These are phyloP conservation scores for Turnera subulata DNA, from an alignment of 345 rosid species.

Conservation along the genomic window DNA sequence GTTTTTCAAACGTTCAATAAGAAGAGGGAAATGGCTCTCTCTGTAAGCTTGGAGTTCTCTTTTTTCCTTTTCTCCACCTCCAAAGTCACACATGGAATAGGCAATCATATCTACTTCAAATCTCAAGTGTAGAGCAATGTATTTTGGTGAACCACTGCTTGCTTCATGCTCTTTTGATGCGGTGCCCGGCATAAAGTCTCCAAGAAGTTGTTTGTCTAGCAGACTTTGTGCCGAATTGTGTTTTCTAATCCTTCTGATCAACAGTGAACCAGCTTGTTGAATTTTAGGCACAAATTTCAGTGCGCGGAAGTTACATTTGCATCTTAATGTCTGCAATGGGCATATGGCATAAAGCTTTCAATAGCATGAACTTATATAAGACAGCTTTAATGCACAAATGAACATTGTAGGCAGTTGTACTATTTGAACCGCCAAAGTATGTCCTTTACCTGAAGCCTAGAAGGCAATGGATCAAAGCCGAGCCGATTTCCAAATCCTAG, in stretches of 20 bases:
- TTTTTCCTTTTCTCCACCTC: slow-evolving; percentile 69
- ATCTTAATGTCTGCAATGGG: slow-evolving; percentile 60
- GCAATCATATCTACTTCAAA: slow-evolving; percentile 98
- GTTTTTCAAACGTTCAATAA: slow-evolving; percentile 56
- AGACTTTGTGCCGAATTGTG: slow-evolving; percentile 31
- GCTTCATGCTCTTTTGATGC: slow-evolving; percentile 23
- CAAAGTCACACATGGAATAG: slow-evolving; percentile 82
- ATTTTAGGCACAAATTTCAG: slow-evolving; percentile 70
- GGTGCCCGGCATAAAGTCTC: slow-evolving; percentile 37
- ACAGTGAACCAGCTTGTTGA: slow-evolving; percentile 56
- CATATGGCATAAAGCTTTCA: slow-evolving; percentile 2
- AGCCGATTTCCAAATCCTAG: slow-evolving; percentile 92
- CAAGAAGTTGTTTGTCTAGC: slow-evolving; percentile 65
- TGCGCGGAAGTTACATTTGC: slow-evolving; percentile 95
- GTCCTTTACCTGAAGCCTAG: slow-evolving; percentile 61
- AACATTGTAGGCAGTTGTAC: too few relatives aligned
- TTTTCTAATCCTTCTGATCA: slow-evolving; percentile 69
- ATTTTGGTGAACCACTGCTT: slow-evolving; percentile 35
- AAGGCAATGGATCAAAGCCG: slow-evolving; percentile 80
- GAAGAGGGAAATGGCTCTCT: slow-evolving; percentile 75
- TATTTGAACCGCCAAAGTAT: too few relatives aligned
- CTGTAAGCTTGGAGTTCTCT: slow-evolving; percentile 78
- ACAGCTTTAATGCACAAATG: not conserved
- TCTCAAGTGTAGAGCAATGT: slow-evolving; percentile 84
- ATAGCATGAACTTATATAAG: not conserved